These are phyloP conservation scores for Talaromyces rugulosus DNA, from an alignment of 2,329 filamentous ascomycete species.

Conservation along the genomic window DNA sequence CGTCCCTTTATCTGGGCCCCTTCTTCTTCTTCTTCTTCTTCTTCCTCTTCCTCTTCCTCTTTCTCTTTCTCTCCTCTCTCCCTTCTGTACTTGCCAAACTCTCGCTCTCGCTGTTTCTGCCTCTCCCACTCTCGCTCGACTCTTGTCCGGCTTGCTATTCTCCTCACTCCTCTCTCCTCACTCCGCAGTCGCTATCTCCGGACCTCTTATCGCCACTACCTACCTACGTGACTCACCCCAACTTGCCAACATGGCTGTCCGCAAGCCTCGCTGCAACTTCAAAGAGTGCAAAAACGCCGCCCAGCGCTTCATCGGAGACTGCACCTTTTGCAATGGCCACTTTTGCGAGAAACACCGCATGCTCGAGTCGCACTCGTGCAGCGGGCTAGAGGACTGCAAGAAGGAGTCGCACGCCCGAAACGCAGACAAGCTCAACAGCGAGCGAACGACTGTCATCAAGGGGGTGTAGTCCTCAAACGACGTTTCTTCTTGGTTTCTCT, in stretches of 20 bases:
- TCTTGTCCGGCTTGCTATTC: constrained; percentile 9
- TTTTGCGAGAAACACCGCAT: constrained; percentile 94
- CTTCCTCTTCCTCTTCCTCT: neutral
- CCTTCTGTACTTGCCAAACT: neutral
- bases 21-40: neutral
- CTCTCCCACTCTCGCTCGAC: neutral
- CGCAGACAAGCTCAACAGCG: constrained; percentile 82
- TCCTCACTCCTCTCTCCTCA: constrained; percentile 2
- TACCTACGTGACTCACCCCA: neutral
- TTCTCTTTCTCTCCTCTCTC: constrained; percentile 4
- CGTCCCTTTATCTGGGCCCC: constrained; percentile 8
- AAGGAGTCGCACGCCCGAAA: constrained; percentile 95
- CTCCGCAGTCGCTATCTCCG: constrained; percentile 5
- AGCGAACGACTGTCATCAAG: constrained; percentile 91
- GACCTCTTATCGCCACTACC: neutral
- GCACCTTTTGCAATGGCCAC: constrained; percentile 87
- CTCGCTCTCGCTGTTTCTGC: neutral
- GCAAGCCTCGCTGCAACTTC: constrained; percentile 72
- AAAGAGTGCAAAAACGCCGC: constrained; percentile 84
- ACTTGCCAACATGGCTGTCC: constrained; percentile 39
- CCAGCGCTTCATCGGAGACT: constrained; percentile 93
- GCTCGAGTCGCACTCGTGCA: constrained; percentile 91
- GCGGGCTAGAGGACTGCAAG: constrained; percentile 92
- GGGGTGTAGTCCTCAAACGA: constrained; percentile 58
- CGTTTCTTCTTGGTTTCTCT: neutral